Evolutionary conservation across 441 rosid genomes (phyloP), one percentile per base, ranked within the genome.

Genomic region (Euphorbia celastroides): DNA sequence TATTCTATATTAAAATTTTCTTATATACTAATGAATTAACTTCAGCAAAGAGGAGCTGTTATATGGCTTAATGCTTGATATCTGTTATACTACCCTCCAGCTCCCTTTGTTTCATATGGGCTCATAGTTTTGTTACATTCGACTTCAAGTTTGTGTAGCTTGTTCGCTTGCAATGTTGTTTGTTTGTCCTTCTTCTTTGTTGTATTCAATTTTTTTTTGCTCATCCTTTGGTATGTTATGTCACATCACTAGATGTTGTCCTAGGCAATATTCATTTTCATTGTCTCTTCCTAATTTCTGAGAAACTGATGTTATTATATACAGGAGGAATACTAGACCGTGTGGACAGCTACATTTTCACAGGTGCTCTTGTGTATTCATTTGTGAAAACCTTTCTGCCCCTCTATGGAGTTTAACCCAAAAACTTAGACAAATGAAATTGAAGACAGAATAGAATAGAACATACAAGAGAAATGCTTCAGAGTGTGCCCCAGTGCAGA

Each of bases 311-410:
- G 2, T 51, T 44, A 60, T 26, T 28, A 41, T 3, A 41, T 70
- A 67, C 80, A 90, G 99, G 97, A 61, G 97, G 99, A 52, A 84
- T 93, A 70, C 76, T 93, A 64, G 97, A 93, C 75, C 85, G 96
- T 71, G 92, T 83, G 55, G 96, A 91, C 79, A 93, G 96, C 68
- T 93, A 89, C 77, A 83, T 91, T 51, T 92, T 93, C 88, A 93
- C 99, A 0, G 99, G 96, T 25, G 97, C 97, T 9, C 87, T 93
- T 60, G 85, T 90, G 28, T 88, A 86, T 78, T 84, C 97, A 58
- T 93, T 93, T 67, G 85, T 93, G 78, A 88, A 88, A 74, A 80
- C 86, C 34, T 70, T 87, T 61, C 71, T 93, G 12, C 92, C 83
- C 38, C 87, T 86, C 4, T 87, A 84, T 17, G 98, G 97, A 74